phyloP scores from a whole-genome alignment of 352 stramenopile species.

The Saprolegnia parasitica region DNA sequence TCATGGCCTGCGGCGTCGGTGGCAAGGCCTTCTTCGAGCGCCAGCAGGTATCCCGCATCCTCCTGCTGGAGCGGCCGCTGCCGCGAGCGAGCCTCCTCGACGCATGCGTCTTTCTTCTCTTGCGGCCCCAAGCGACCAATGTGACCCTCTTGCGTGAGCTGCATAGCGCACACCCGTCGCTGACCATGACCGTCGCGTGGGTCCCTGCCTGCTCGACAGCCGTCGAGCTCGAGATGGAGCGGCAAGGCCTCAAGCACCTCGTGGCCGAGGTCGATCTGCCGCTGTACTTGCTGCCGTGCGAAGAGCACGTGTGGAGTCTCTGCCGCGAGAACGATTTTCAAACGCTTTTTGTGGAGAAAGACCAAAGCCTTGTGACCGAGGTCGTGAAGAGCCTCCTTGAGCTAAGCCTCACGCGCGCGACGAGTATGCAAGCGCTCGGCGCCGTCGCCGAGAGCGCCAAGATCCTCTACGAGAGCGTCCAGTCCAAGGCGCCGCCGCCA shows the following conservation, averaged over 20 bases:
- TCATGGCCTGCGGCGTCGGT: slow-evolving; percentile 60
- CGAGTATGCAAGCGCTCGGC: slow-evolving; percentile 38
- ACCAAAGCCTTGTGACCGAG: slow-evolving; percentile 51
- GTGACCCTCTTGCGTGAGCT: slow-evolving; percentile 50
- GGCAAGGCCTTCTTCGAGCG: slow-evolving; percentile 60
- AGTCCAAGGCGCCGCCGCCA: not conserved
- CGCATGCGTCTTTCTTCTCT: slow-evolving; percentile 48
- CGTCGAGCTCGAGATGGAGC: slow-evolving; percentile 67
- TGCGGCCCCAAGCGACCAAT: slow-evolving; percentile 45
- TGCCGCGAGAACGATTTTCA: slow-evolving; percentile 64
- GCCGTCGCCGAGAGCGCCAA: slow-evolving; percentile 26
- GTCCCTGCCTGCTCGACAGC: slow-evolving; percentile 52
- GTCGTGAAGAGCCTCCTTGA: slow-evolving; percentile 66
- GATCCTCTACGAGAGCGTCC: slow-evolving; percentile 8
- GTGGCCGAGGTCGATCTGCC: slow-evolving; percentile 49
- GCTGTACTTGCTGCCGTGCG: slow-evolving; percentile 56
- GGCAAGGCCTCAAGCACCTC: slow-evolving; percentile 54
- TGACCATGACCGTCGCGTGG: slow-evolving; percentile 51
- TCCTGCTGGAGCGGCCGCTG: slow-evolving; percentile 39
- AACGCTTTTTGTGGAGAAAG: slow-evolving; percentile 62
- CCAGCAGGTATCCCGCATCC: slow-evolving; percentile 45
- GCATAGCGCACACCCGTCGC: slow-evolving; percentile 34
- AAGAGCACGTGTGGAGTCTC: slow-evolving; percentile 48
- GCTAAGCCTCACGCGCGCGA: slow-evolving; percentile 35
- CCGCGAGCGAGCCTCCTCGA: slow-evolving; percentile 37